Evolutionary conservation across 441 rosid species (phyloP).

Genomic region (Eutrema salsugineum): DNA sequence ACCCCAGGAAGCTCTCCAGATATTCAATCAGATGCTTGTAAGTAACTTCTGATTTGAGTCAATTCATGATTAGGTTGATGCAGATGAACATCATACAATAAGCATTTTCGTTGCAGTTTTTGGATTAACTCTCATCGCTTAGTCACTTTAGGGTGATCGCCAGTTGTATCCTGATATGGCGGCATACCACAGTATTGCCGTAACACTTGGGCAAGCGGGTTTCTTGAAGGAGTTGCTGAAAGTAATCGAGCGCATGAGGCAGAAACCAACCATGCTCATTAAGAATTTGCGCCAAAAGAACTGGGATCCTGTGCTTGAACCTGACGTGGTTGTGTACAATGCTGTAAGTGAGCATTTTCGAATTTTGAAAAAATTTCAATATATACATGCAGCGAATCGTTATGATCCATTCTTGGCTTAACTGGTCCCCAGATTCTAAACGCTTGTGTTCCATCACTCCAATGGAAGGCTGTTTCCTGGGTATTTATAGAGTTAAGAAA

Average conservation of each 20-base stretch:
- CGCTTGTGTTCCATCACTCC: constrained; percentile 78
- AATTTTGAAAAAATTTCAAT: neutral
- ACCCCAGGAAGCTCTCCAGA: constrained; percentile 65
- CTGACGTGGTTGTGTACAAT: constrained; percentile 83
- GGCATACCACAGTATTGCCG: constrained; percentile 75
- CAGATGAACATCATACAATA: neutral
- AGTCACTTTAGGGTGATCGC: constrained; percentile 60
- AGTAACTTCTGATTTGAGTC: constrained; percentile 28
- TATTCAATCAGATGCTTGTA: constrained; percentile 81
- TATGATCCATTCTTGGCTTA: constrained; percentile 1
- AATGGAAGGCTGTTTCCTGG: constrained; percentile 93
- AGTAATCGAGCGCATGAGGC: constrained; percentile 70
- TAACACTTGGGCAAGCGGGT: constrained; percentile 88
- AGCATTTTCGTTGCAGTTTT: constrained; percentile 13
- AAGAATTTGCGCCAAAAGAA: constrained; percentile 46
- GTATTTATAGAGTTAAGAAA: constrained; percentile 82
- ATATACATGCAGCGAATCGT: neutral
- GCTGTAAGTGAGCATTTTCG: constrained; percentile 61
- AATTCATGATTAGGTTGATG: neutral
- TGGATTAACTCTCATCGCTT: constrained; percentile 30
- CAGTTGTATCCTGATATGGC: constrained; percentile 89
- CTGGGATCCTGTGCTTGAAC: constrained; percentile 86
- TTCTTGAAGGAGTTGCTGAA: constrained; percentile 64
- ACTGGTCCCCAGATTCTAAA: constrained; percentile 58
- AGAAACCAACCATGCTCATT: constrained; percentile 52